Evolutionary conservation across 768 basidiomycete genomes (phyloP).

Genomic region (Floccularia luteovirens): DNA sequence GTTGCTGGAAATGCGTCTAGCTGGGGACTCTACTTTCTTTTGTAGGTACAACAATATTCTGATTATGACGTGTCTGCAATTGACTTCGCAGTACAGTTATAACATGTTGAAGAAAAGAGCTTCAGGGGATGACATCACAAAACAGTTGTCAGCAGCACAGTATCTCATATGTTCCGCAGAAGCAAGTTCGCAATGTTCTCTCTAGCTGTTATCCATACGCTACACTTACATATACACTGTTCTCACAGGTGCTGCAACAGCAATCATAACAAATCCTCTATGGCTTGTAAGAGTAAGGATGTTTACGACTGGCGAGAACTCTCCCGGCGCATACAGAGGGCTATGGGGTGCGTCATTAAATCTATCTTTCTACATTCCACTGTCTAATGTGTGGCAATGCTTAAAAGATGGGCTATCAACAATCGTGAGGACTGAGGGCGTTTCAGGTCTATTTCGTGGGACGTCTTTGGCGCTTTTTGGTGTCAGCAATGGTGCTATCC

Average conservation of each 20-base stretch:
- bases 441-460: constrained; percentile 78
- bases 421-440: constrained; percentile 69
- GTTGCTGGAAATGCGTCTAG: constrained; percentile 92
- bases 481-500: constrained; percentile 89
- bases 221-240: constrained; percentile 7
- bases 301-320: constrained; percentile 72
- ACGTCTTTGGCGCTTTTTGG: constrained; percentile 86
- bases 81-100: constrained; percentile 47
- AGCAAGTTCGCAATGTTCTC: constrained; percentile 72
- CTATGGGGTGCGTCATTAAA: constrained; percentile 54
- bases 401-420: constrained; percentile 55
- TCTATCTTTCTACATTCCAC: constrained; percentile 1
- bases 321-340: constrained; percentile 70
- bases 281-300: constrained; percentile 98
- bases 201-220: constrained; percentile 5
- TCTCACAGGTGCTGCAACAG: constrained; percentile 78
- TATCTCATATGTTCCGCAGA: constrained; percentile 89
- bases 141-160: constrained; percentile 63
- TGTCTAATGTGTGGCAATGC: too few species aligned
- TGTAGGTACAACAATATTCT: constrained; percentile 46
- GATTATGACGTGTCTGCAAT: neutral
- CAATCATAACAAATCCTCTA: constrained; percentile 92
- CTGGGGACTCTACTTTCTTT: constrained; percentile 97
- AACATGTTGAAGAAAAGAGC: constrained; percentile 87
- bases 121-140: constrained; percentile 55